These are phyloP conservation scores for Beta lomatogona DNA, from an alignment of 179 eudicot species.

Conservation along the genomic window DNA sequence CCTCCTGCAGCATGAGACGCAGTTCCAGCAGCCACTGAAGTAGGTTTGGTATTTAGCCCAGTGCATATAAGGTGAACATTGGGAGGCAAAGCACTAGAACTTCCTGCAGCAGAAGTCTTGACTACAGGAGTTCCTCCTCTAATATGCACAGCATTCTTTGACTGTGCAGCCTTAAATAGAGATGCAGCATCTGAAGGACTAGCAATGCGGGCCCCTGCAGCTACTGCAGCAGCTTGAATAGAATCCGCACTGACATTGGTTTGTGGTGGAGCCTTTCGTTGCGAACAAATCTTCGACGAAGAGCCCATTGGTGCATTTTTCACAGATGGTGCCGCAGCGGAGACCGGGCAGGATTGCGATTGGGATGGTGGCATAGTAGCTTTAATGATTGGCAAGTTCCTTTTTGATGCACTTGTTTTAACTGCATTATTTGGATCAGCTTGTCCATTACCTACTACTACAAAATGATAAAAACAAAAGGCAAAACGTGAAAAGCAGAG, in stretches of 20 bases:
- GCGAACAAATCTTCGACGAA: conserved; percentile 35
- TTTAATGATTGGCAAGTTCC: conserved; percentile 27
- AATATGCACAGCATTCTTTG: conserved; percentile 46
- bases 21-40: conserved; percentile 28
- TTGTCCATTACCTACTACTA: conserved; percentile 36
- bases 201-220: conserved; percentile 85
- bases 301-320: conserved; percentile 20
- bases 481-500: neutral
- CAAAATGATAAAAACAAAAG: neutral
- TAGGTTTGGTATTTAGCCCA: conserved; percentile 33
- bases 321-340: neutral
- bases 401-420: conserved; percentile 29
- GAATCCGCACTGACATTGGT: conserved; percentile 41
- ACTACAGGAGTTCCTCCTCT: conserved; percentile 27
- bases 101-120: conserved; percentile 35
- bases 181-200: conserved; percentile 64
- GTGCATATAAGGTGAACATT: conserved; percentile 64
- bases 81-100: conserved; percentile 31
- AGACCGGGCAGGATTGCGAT: neutral
- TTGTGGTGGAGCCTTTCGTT: conserved; percentile 32
- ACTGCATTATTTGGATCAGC: conserved; percentile 34
- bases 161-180: conserved; percentile 54
- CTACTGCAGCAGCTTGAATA: conserved; percentile 68
- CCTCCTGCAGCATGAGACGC: conserved; percentile 27
- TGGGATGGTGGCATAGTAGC: conserved; percentile 30